Conservation (phyloP, 805 yeast species). For the Diddensiella caesifluorescens region DNA sequence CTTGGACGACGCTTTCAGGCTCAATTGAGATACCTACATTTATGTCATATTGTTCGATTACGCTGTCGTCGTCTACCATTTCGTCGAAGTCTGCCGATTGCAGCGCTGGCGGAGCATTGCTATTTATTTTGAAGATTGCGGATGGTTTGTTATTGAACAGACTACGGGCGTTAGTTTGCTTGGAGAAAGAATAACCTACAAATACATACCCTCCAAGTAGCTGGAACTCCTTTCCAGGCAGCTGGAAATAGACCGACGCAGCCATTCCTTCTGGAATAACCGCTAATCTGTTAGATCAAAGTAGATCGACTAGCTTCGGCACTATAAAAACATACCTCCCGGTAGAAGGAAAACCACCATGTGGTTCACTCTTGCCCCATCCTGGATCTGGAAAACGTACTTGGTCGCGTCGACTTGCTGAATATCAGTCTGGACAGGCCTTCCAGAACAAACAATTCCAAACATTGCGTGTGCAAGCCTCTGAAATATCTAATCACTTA, state of each 20-base stretch:
- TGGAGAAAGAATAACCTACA: not conserved
- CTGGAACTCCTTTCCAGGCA: slow-evolving; percentile 49
- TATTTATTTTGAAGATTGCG: slow-evolving; percentile 80
- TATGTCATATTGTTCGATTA: slow-evolving; percentile 34
- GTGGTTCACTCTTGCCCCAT: slow-evolving; percentile 66
- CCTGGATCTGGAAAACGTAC: slow-evolving; percentile 56
- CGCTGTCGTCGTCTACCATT: slow-evolving; percentile 42
- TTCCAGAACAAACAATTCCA: slow-evolving; percentile 5
- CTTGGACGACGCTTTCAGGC: slow-evolving; percentile 61
- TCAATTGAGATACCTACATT: slow-evolving; percentile 89
- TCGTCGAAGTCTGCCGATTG: slow-evolving; percentile 45
- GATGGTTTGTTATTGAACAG: slow-evolving; percentile 62
- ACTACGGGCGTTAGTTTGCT: slow-evolving; percentile 13
- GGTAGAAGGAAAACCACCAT: slow-evolving; percentile 83
- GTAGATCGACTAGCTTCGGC: not conserved
- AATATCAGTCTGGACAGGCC: slow-evolving; percentile 31
- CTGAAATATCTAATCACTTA: too few relatives aligned
- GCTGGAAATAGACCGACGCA: slow-evolving; percentile 84
- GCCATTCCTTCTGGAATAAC: slow-evolving; percentile 56
- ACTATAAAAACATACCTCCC: slow-evolving; percentile 44
- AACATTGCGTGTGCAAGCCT: too few relatives aligned
- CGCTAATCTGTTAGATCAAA: not conserved
- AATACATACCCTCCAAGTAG: slow-evolving; percentile 46
- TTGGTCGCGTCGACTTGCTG: slow-evolving; percentile 64
- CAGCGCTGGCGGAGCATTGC: slow-evolving; percentile 25